These are phyloP conservation scores for Radiomyces spectabilis DNA, from an alignment of 192 early-diverging fungal species.

Conservation along the genomic window DNA sequence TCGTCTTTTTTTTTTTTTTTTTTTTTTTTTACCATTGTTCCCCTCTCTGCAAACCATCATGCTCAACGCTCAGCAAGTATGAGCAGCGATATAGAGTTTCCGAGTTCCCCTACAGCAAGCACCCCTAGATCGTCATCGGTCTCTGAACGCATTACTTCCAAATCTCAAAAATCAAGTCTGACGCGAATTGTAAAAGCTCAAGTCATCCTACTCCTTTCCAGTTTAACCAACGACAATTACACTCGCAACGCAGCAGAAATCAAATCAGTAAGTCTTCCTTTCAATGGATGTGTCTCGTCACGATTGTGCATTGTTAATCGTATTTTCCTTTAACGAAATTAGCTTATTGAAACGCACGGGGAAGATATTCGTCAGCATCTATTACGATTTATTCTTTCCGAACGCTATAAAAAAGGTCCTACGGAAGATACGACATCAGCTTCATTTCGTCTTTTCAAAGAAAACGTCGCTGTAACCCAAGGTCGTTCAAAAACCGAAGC, in stretches of 20 bases:
- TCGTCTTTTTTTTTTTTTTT: too few relatives aligned
- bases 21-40: too few relatives aligned
- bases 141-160: slow-evolving; percentile 31
- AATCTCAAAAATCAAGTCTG: slow-evolving; percentile 37
- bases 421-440: background rate
- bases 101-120: slow-evolving; percentile 32
- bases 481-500: background rate
- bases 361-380: slow-evolving; percentile 40
- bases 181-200: slow-evolving; percentile 51
- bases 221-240: slow-evolving; percentile 44
- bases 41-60: too few relatives aligned
- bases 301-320: background rate
- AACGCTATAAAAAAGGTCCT: background rate
- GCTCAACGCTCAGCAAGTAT: slow-evolving; percentile 3
- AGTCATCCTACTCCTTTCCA: slow-evolving; percentile 43
- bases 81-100: slow-evolving; percentile 40
- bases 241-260: slow-evolving; percentile 41
- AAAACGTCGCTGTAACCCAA: background rate
- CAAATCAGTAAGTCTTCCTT: slow-evolving; percentile 30
- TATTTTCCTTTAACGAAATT: background rate
- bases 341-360: slow-evolving; percentile 48
- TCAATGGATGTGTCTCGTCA: background rate
- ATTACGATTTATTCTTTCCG: slow-evolving; percentile 27
- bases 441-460: slow-evolving; percentile 7
- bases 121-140: slow-evolving; percentile 32